These are phyloP conservation scores for Talaromyces atroroseus DNA, from an alignment of 2,329 filamentous ascomycete genomes.

Conservation along the genomic window DNA sequence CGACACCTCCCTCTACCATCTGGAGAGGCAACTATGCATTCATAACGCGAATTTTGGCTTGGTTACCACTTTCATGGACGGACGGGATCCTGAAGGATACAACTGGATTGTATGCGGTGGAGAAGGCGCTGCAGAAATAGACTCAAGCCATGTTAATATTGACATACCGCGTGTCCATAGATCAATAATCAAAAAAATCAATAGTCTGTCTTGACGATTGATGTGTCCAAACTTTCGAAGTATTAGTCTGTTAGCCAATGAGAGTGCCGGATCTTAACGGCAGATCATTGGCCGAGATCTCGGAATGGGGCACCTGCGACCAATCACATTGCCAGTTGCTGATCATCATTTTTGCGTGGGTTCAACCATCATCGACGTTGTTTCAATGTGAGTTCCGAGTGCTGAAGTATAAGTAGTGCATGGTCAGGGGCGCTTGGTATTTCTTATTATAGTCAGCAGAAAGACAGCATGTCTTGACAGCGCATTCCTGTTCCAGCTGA, in stretches of 20 bases:
- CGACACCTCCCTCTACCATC: neutral
- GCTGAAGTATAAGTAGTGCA: neutral
- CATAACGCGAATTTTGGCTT: neutral
- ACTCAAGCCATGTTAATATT: too few relatives aligned
- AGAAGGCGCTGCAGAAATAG: neutral
- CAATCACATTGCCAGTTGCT: neutral
- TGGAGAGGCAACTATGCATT: neutral
- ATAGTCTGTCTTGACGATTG: neutral
- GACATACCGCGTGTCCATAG: too few relatives aligned
- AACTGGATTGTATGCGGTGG: neutral
- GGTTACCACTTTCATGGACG: neutral
- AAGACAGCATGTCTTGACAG: too few relatives aligned
- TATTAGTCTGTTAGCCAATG: neutral
- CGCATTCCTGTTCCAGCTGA: neutral
- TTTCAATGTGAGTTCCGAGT: neutral
- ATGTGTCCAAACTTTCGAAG: neutral
- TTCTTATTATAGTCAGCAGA: too few relatives aligned
- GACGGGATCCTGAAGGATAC: neutral
- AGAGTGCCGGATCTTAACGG: neutral
- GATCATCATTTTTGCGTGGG: neutral
- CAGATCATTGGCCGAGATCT: neutral
- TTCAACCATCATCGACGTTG: too few relatives aligned
- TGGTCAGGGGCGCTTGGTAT: too few relatives aligned
- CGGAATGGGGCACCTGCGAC: neutral
- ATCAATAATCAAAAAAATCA: too few relatives aligned